Conservation (phyloP, 2,329 filamentous ascomycete species). For the Curvularia hawaiiensis region DNA sequence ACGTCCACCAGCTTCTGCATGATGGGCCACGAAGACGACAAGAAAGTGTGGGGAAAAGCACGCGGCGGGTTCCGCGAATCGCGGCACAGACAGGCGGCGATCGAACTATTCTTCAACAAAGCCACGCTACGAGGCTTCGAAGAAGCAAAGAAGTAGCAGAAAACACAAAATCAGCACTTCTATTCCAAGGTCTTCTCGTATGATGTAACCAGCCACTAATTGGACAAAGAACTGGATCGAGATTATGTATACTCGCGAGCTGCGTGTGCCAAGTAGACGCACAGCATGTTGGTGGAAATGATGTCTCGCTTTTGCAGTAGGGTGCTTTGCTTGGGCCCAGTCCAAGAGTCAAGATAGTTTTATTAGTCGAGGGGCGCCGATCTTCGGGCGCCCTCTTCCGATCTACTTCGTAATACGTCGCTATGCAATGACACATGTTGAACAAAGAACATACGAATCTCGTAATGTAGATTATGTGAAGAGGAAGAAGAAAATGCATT, state of each 20-base stretch:
- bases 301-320: neutral
- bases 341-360: neutral
- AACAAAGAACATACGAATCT: neutral
- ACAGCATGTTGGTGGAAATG: neutral
- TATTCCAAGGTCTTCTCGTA: neutral
- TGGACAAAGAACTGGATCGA: neutral
- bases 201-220: neutral
- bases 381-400: neutral
- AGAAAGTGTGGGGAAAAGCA: neutral
- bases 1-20: neutral
- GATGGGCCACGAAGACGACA: neutral
- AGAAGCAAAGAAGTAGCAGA: neutral
- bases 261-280: neutral
- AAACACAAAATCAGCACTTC: neutral
- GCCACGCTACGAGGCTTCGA: neutral
- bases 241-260: neutral
- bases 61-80: neutral
- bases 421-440: neutral
- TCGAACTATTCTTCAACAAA: neutral
- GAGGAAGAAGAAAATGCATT: neutral
- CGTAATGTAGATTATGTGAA: neutral
- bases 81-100: neutral
- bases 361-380: neutral
- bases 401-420: neutral
- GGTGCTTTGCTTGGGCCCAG: neutral